Conservation (phyloP, 495 filamentous ascomycete genomes). For the Penicillium riverlandense region DNA sequence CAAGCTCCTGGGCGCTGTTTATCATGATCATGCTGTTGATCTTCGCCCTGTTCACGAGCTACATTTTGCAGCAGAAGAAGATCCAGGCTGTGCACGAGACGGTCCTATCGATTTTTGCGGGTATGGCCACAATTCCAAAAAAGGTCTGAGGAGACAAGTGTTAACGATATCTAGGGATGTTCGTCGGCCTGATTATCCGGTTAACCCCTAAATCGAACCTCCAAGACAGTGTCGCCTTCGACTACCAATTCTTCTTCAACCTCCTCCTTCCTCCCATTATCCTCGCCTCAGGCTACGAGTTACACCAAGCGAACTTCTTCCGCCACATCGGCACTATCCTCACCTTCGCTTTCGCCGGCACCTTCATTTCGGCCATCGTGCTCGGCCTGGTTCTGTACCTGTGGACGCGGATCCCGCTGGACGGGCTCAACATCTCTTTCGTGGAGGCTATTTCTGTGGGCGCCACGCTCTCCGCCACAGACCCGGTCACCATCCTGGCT, state of each 20-base stretch:
- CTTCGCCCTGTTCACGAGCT: conserved; percentile 91
- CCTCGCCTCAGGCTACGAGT: conserved; percentile 90
- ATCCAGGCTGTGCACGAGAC: conserved; percentile 98
- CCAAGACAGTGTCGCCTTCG: conserved; percentile 82
- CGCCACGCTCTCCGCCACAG: conserved; percentile 91
- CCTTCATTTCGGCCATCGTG: conserved; percentile 92
- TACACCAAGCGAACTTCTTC: conserved; percentile 98
- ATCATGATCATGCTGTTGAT: conserved; percentile 92
- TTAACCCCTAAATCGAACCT: conserved; percentile 72
- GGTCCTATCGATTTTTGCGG: conserved; percentile 95
- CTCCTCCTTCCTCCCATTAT: conserved; percentile 96
- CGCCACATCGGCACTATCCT: conserved; percentile 96
- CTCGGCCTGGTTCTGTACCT: conserved; percentile 80
- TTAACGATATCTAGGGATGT: conserved; percentile 63
- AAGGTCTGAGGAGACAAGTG: not conserved
- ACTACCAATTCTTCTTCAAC: conserved; percentile 99
- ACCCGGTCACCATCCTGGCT: conserved; percentile 93
- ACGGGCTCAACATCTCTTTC: conserved; percentile 77
- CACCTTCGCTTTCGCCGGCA: conserved; percentile 97
- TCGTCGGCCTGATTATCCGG: conserved; percentile 83
- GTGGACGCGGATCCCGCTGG: conserved; percentile 80
- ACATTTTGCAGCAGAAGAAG: conserved; percentile 87
- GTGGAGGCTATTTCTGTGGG: conserved; percentile 94
- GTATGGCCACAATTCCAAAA: conserved; percentile 38
- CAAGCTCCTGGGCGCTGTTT: conserved; percentile 92